Base-by-base conservation (phyloP, 768 basidiomycete species). In the Cystofilobasidium ferigula region DNA sequence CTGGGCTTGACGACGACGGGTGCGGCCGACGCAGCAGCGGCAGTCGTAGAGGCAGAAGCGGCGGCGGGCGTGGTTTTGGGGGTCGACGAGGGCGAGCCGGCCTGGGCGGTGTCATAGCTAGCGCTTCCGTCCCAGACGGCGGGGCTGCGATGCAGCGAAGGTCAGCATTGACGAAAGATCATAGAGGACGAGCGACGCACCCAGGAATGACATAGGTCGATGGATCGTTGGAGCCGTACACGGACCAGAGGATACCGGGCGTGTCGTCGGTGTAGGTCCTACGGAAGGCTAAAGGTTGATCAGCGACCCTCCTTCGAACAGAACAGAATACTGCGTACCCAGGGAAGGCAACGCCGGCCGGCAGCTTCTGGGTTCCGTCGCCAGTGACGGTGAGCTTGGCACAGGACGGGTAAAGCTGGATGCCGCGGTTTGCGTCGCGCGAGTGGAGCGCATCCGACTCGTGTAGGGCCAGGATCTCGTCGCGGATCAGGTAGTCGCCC, bases 401-500 rank as follows among this genome's bases (percentile, higher is more conserved):
- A 28, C 51, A 54, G 5, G 51, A 54, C 14, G 51, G 51, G 51
- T 32, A 54, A 28, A 54, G 51, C 51, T 54, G 51, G 51, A 54
- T 32, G 20, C 51, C 51, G 2, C 51, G 26, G 8, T 12, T n/a
- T 7, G 26, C 8, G 16, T 54, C 32, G 28, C 10, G 13, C 10
- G 51, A 5, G 51, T 54, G 16, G 28, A 32, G 28, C 26, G 30
- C n/a, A 28, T 54, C 51, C 2, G 51, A 12, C 51, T 54, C 51
- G 30, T 54, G 51, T 14, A 54, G 51, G 28, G 51, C 51, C 18
- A 54, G 51, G 51, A 54, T 54, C 30, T 54, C 51, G 51, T 54
- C 51, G 14, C 51, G 10, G 28, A 54, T 18, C 10, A 54, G 8
- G 30, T 54, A 54, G 2, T 54, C 30, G 14, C 51, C 51, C 5